These are phyloP conservation scores for Golubevia sp. DNA, from an alignment of 1,284 basidiomycete genomes.

Conservation along the genomic window DNA sequence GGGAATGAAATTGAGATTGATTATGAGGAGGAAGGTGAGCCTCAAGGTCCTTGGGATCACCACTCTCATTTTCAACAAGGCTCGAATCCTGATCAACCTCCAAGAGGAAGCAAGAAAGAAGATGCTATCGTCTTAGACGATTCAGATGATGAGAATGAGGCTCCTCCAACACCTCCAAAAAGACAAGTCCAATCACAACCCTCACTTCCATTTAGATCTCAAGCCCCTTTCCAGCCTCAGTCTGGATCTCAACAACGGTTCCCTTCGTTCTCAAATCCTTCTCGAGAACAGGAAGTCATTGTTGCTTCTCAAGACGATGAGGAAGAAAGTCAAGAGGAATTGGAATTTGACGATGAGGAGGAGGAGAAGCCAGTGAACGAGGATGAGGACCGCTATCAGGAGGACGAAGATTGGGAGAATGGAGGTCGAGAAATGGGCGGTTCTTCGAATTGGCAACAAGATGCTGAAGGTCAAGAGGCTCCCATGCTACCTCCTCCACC, in stretches of 20 bases:
- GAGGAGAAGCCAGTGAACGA: no score
- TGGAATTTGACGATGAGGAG: no score
- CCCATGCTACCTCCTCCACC: no score
- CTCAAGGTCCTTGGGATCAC: no score
- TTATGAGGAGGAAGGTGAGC: not conserved
- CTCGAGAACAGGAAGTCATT: no score
- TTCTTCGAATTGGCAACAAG: no score
- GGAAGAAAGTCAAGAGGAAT: not conserved
- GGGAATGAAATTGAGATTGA: not conserved
- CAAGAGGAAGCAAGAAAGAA: not conserved
- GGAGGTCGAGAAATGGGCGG: not conserved
- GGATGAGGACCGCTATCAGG: no score
- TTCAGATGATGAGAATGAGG: not conserved
- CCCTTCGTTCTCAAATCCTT: no score
- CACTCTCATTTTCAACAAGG: not conserved
- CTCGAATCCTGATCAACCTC: not conserved
- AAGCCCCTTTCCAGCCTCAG: not conserved
- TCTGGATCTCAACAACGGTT: no score
- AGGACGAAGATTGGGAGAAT: not conserved
- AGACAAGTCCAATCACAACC: not conserved
- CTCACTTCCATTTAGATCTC: not conserved
- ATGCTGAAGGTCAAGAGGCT: no score
- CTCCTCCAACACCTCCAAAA: not conserved
- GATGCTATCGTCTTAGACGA: not conserved
- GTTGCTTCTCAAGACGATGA: not conserved